Conservation (phyloP, 140 eudicot genomes). For the Oenanthe javanica region DNA sequence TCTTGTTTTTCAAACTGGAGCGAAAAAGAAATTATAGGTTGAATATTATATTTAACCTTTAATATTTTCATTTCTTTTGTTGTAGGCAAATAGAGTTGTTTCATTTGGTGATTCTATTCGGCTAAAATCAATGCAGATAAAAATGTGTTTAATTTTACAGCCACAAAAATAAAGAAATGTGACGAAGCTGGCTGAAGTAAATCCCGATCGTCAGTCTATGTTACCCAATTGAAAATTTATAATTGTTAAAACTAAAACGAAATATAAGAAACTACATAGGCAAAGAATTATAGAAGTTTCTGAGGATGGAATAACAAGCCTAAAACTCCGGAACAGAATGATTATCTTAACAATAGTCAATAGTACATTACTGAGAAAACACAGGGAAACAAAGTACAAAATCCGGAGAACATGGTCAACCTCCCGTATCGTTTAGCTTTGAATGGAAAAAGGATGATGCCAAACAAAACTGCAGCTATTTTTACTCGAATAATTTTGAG, state of each 20-base stretch:
- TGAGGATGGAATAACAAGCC: background rate
- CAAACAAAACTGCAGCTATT: conserved; percentile 5
- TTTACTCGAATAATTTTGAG: conserved; percentile 57
- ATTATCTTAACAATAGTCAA: conserved; percentile 5
- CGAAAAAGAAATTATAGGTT: too few relatives aligned
- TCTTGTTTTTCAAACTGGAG: background rate
- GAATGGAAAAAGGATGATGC: background rate
- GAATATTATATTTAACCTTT: too few relatives aligned
- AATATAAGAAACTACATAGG: background rate
- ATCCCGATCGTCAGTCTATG: background rate
- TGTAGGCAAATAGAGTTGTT: too few relatives aligned
- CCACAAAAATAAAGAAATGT: background rate
- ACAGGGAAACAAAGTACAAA: background rate
- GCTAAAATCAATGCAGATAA: background rate
- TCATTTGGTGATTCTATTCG: too few relatives aligned
- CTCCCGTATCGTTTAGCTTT: conserved; percentile 5
- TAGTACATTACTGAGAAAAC: background rate
- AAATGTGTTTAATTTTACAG: background rate
- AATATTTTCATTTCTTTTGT: too few relatives aligned
- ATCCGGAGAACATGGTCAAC: background rate
- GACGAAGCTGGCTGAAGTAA: background rate
- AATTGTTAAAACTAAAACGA: background rate
- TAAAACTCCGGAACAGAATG: background rate
- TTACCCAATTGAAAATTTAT: background rate
- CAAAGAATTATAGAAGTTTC: background rate